phyloP scores from a whole-genome alignment of 2,329 filamentous ascomycete species.

The Penicillium paneum region DNA sequence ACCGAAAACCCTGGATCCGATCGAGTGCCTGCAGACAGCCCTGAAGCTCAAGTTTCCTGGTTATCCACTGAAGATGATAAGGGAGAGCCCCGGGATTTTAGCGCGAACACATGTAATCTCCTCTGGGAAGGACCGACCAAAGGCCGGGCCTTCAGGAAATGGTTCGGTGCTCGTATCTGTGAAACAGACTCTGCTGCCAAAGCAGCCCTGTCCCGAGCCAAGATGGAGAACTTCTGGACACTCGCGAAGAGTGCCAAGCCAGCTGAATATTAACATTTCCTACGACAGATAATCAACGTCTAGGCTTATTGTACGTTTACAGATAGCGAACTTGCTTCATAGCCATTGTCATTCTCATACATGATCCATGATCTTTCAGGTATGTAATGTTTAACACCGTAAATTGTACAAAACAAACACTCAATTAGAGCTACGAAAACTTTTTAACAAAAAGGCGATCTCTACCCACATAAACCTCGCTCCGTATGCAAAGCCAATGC shows the following conservation, averaged over 20 bases:
- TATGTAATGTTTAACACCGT: neutral
- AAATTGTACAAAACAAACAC: neutral
- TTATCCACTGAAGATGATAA: slow-evolving; percentile 74
- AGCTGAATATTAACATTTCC: slow-evolving; percentile 23
- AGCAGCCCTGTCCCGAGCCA: slow-evolving; percentile 71
- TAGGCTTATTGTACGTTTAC: slow-evolving; percentile 5
- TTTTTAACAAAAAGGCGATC: slow-evolving; percentile 8
- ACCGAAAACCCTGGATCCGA: slow-evolving; percentile 76
- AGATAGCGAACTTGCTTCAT: slow-evolving; percentile 5
- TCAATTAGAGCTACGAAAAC: slow-evolving; percentile 4
- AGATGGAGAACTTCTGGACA: slow-evolving; percentile 95
- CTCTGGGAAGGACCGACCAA: slow-evolving; percentile 92
- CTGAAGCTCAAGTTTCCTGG: slow-evolving; percentile 66
- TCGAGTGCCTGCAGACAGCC: slow-evolving; percentile 54
- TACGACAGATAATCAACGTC: neutral
- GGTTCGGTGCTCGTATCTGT: slow-evolving; percentile 78
- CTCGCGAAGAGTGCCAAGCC: slow-evolving; percentile 67
- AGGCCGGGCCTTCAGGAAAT: slow-evolving; percentile 75
- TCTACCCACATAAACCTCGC: slow-evolving; percentile 16
- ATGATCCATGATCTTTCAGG: neutral
- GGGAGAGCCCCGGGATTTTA: slow-evolving; percentile 76
- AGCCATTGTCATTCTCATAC: slow-evolving; percentile 1
- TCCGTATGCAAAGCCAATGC: slow-evolving; percentile 26
- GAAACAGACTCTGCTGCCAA: slow-evolving; percentile 88
- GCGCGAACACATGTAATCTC: slow-evolving; percentile 74